phyloP scores from a whole-genome alignment of 192 early-diverging fungal genomes.

The Backusella circina region DNA sequence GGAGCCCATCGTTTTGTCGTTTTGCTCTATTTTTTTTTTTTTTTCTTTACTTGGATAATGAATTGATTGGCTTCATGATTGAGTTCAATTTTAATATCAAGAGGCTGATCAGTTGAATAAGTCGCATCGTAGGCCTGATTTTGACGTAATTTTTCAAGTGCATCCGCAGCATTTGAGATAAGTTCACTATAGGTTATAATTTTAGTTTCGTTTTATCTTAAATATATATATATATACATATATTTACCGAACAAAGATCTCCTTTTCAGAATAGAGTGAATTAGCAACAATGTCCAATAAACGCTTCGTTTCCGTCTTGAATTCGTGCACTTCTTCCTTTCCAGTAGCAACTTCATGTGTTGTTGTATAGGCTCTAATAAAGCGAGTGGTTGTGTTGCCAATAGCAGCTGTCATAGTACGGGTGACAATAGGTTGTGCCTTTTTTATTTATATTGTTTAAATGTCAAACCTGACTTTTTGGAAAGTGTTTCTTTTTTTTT shows the following conservation, averaged over 20 bases:
- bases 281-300: slow-evolving; percentile 62
- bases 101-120: slow-evolving; percentile 43
- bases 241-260: slow-evolving; percentile 51
- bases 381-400: not conserved
- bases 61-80: slow-evolving; percentile 48
- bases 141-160: slow-evolving; percentile 60
- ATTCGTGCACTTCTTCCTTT: slow-evolving; percentile 33
- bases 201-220: too few species aligned
- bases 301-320: slow-evolving; percentile 60
- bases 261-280: slow-evolving; percentile 63
- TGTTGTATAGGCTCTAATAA: not conserved
- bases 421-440: not conserved
- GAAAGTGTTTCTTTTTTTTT: not conserved
- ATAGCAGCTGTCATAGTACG: not conserved
- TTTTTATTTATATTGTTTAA: not conserved
- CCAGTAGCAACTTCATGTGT: slow-evolving; percentile 24
- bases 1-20: slow-evolving; percentile 30
- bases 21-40: not conserved
- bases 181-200: slow-evolving; percentile 43
- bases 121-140: slow-evolving; percentile 37
- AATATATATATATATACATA: too few species aligned
- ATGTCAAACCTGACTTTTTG: not conserved
- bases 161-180: slow-evolving; percentile 63
- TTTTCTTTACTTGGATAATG: slow-evolving; percentile 42
- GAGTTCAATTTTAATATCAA: slow-evolving; percentile 57